Evolutionary conservation across 371 early-diverging fungal genomes (phyloP).

Genomic region (Lichtheimia hyalospora): DNA sequence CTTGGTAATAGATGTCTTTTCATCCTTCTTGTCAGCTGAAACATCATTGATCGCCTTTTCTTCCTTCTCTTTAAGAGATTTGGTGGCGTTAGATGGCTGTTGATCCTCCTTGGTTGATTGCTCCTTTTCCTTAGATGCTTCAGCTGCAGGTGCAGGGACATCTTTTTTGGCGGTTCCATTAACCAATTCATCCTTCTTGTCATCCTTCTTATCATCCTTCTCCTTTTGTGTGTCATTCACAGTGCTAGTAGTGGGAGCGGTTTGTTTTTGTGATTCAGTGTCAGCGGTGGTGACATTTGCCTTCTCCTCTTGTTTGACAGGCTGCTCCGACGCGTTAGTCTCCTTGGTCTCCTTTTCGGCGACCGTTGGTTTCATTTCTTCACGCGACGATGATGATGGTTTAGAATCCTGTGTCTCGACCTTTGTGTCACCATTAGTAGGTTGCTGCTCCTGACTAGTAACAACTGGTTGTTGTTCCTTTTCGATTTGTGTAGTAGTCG

Average conservation of each 20-base stretch:
- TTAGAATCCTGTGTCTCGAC: background rate
- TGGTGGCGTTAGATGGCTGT: background rate
- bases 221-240: too few species aligned
- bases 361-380: too few species aligned
- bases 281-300: too few species aligned
- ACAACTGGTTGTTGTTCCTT: background rate
- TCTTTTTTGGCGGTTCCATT: background rate
- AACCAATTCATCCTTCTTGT: too few species aligned
- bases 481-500: background rate
- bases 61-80: background rate
- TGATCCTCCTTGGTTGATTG: background rate
- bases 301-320: too few species aligned
- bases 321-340: too few species aligned
- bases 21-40: background rate
- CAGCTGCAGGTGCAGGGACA: background rate
- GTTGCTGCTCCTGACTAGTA: background rate
- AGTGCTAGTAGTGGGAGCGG: too few species aligned
- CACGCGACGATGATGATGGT: too few species aligned
- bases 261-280: too few species aligned
- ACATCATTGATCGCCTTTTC: background rate
- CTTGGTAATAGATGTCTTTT: background rate
- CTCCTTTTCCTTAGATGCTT: background rate
- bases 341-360: too few species aligned
- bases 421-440: background rate
- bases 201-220: too few species aligned